Conservation (phyloP, 148 eudicot genomes). For the Chenopodium berlandieri region DNA sequence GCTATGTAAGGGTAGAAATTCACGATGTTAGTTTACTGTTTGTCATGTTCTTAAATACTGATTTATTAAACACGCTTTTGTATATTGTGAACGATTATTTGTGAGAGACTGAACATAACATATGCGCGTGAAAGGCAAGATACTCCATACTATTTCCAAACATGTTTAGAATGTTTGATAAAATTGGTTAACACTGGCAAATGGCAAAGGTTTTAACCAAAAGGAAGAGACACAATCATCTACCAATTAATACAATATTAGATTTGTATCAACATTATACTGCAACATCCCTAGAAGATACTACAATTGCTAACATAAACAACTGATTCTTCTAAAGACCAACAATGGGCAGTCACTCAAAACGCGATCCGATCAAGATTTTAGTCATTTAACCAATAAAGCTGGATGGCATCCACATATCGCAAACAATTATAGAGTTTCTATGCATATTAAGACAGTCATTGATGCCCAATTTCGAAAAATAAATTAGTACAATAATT, state of each 20-base stretch:
- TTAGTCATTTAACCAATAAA: not conserved
- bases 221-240: not conserved
- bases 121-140: not conserved
- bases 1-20: constrained; percentile 4
- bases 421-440: not conserved
- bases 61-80: not conserved
- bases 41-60: too few relatives aligned
- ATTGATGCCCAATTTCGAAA: not conserved
- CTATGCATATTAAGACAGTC: too few relatives aligned
- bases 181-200: too few relatives aligned
- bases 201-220: not conserved
- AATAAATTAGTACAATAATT: too few relatives aligned
- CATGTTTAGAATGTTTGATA: too few relatives aligned
- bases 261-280: not conserved
- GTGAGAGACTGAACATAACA: not conserved
- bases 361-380: not conserved
- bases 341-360: too few relatives aligned
- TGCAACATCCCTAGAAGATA: too few relatives aligned
- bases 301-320: too few relatives aligned
- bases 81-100: not conserved
- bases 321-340: too few relatives aligned
- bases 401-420: not conserved
- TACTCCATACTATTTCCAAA: not conserved
- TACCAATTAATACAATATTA: not conserved
- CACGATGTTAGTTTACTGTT: too few relatives aligned